Conservation (phyloP, 306 rosid genomes). For the Hylodesmum podocarpum region DNA sequence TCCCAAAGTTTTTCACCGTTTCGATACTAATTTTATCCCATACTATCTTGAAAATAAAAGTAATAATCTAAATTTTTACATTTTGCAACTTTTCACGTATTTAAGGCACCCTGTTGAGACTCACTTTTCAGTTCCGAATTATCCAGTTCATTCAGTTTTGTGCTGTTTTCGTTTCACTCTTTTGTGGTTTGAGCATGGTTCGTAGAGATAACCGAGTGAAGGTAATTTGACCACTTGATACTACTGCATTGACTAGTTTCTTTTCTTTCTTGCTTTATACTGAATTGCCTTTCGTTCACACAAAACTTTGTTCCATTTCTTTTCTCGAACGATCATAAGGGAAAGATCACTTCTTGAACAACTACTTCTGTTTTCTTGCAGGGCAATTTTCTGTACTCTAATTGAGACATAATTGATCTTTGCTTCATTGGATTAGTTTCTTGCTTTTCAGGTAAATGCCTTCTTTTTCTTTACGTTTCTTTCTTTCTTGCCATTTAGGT, state of each 20-base stretch:
- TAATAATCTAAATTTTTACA: neutral
- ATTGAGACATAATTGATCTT: neutral
- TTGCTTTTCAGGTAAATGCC: constrained; percentile 38
- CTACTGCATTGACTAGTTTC: constrained; percentile 7
- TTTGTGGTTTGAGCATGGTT: constrained; percentile 24
- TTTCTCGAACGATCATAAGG: constrained; percentile 35
- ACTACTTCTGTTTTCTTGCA: constrained; percentile 16
- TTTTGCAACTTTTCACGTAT: neutral
- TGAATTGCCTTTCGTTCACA: neutral
- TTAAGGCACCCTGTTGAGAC: neutral
- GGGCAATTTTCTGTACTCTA: constrained; percentile 10
- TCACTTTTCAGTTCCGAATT: constrained; percentile 9
- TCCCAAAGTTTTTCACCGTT: constrained; percentile 48
- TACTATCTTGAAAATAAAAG: neutral
- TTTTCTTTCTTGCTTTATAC: neutral
- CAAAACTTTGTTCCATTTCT: neutral
- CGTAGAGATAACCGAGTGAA: constrained; percentile 18
- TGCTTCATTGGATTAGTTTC: constrained; percentile 29
- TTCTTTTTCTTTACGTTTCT: neutral
- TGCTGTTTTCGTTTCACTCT: neutral
- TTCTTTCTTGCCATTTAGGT: neutral
- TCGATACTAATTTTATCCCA: constrained; percentile 36
- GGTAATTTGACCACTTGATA: constrained; percentile 23
- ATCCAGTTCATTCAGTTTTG: neutral
- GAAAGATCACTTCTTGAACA: neutral